phyloP scores from a whole-genome alignment of 164 flowering plant genomes.

The Aristolochia contorta region DNA sequence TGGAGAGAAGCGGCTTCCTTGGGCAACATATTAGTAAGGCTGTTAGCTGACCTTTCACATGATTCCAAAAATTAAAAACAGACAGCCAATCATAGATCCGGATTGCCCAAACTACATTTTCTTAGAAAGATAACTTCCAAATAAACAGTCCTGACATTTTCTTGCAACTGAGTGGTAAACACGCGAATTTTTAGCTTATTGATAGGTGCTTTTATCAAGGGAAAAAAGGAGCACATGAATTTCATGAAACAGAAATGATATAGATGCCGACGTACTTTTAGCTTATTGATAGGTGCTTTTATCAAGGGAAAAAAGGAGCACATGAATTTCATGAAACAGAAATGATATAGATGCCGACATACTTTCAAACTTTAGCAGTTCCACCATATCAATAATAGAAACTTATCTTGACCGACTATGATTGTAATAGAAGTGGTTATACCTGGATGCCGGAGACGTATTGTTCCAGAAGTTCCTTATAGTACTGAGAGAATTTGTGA shows the following conservation, averaged over 20 bases:
- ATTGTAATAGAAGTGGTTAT: not conserved
- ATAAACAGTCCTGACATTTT: not conserved
- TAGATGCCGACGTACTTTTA: too few species aligned
- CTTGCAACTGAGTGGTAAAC: not conserved
- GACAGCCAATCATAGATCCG: not conserved
- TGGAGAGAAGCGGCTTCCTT: too few species aligned
- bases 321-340: not conserved
- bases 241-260: not conserved
- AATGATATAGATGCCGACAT: too few species aligned
- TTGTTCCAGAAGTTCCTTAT: constrained; percentile 50
- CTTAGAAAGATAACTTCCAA: not conserved
- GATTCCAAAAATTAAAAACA: not conserved
- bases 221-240: not conserved
- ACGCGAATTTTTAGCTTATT: not conserved
- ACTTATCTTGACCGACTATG: too few species aligned
- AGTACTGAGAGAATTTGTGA: constrained; percentile 27
- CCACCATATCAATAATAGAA: too few species aligned
- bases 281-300: not conserved
- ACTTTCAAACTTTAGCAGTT: too few species aligned
- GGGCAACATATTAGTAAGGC: too few species aligned
- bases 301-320: not conserved
- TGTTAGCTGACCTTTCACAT: too few species aligned
- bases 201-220: not conserved
- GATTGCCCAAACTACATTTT: not conserved
- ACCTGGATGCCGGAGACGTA: constrained; percentile 80